Conservation (phyloP, 2,329 filamentous ascomycete genomes). For the Alternaria ethzedia region DNA sequence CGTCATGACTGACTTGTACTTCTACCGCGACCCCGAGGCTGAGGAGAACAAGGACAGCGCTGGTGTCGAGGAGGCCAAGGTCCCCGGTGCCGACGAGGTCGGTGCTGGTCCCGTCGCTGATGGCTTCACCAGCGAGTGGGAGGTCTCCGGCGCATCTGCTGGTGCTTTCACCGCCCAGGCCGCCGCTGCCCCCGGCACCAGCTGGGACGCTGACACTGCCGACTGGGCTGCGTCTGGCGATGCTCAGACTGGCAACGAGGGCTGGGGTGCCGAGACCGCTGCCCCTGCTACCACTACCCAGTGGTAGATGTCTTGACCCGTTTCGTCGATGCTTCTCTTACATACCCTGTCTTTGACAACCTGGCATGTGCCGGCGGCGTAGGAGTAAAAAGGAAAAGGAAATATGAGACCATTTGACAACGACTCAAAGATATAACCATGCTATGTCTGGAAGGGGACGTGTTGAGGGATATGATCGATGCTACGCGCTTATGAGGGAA, state of each 20-base stretch:
- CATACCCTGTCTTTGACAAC: slow-evolving; percentile 46
- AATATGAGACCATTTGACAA: slow-evolving; percentile 32
- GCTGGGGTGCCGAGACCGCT: slow-evolving; percentile 56
- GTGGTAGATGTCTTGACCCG: slow-evolving; percentile 52
- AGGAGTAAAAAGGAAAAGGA: slow-evolving; percentile 40
- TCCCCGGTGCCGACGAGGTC: slow-evolving; percentile 82
- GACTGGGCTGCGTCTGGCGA: slow-evolving; percentile 71
- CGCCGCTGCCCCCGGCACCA: slow-evolving; percentile 67
- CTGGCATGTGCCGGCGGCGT: slow-evolving; percentile 30
- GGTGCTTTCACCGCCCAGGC: slow-evolving; percentile 65
- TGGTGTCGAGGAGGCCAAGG: slow-evolving; percentile 83
- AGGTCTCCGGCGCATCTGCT: slow-evolving; percentile 70
- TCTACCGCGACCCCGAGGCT: slow-evolving; percentile 99
- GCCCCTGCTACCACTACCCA: slow-evolving; percentile 42
- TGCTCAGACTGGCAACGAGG: slow-evolving; percentile 56
- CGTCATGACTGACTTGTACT: slow-evolving; percentile 99
- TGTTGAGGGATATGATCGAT: slow-evolving; percentile 43
- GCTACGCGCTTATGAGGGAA: slow-evolving; percentile 96
- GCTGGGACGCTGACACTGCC: slow-evolving; percentile 68
- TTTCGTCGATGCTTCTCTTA: slow-evolving; percentile 23
- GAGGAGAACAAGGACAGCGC: slow-evolving; percentile 96
- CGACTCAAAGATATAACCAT: slow-evolving; percentile 14
- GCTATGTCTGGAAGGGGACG: slow-evolving; percentile 11
- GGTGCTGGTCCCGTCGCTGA: slow-evolving; percentile 78
- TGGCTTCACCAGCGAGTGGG: slow-evolving; percentile 86